Conservation (phyloP, 2,329 filamentous ascomycete genomes). For the Rutstroemia sp. region DNA sequence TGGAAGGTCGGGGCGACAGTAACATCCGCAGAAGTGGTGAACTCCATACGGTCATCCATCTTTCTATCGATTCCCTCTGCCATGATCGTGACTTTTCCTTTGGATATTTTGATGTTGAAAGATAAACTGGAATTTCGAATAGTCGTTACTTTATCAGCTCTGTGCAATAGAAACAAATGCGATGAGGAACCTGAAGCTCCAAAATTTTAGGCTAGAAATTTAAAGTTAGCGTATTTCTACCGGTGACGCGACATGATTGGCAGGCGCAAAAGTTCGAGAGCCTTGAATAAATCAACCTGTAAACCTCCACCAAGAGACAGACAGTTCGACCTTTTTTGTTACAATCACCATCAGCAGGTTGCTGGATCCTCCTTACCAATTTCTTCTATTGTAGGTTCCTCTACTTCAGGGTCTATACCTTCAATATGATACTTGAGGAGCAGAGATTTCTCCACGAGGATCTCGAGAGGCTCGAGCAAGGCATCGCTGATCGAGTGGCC, state of each 20-base stretch:
- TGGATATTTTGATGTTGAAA: slow-evolving; percentile 1
- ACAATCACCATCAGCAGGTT: neutral
- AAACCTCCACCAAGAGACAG: neutral
- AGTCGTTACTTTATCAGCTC: neutral
- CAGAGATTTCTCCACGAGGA: slow-evolving; percentile 94
- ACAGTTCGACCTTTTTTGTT: neutral
- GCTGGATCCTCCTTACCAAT: too few relatives aligned
- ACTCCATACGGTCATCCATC: slow-evolving; percentile 95
- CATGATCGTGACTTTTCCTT: slow-evolving; percentile 47
- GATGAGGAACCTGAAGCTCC: slow-evolving; percentile 4
- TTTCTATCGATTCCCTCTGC: slow-evolving; percentile 86
- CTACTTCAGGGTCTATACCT: neutral
- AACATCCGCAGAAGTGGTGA: slow-evolving; percentile 96
- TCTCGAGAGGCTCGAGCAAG: slow-evolving; percentile 90
- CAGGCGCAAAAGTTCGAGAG: slow-evolving; percentile 12
- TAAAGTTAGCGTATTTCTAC: slow-evolving; percentile 9
- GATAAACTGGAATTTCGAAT: neutral
- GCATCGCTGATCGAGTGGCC: slow-evolving; percentile 77
- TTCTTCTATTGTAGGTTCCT: too few relatives aligned
- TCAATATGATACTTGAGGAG: slow-evolving; percentile 75
- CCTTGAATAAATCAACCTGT: slow-evolving; percentile 2
- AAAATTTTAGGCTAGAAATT: slow-evolving; percentile 15
- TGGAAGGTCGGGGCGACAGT: slow-evolving; percentile 90
- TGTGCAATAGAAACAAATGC: neutral
- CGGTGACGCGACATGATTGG: slow-evolving; percentile 19